Evolutionary conservation across 306 rosid species (phyloP).

Genomic region (Senna siamea): DNA sequence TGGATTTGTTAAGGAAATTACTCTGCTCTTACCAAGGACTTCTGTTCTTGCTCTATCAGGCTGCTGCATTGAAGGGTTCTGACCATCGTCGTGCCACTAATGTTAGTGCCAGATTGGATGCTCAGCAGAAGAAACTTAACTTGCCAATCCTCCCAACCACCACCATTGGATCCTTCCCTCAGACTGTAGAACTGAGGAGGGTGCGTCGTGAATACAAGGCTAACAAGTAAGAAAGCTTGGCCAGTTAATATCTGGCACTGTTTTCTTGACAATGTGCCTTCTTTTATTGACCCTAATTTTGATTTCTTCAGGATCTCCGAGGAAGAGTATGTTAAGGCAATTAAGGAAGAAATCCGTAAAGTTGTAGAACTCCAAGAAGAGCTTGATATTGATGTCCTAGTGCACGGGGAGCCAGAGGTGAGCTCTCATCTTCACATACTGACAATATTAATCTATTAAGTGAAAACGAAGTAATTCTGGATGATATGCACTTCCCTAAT

Average conservation of each 20-base stretch:
- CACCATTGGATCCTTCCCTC: slow-evolving; percentile 94
- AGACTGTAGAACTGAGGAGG: slow-evolving; percentile 81
- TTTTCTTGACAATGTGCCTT: slow-evolving; percentile 20
- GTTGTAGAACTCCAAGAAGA: slow-evolving; percentile 84
- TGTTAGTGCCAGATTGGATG: slow-evolving; percentile 78
- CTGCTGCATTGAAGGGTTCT: slow-evolving; percentile 87
- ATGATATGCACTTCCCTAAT: slow-evolving; percentile 31
- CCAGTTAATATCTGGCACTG: slow-evolving; percentile 24
- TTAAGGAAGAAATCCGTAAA: slow-evolving; percentile 73
- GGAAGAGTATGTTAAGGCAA: slow-evolving; percentile 72
- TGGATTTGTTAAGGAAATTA: slow-evolving; percentile 1
- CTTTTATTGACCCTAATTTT: slow-evolving; percentile 25
- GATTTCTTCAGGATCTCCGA: slow-evolving; percentile 64
- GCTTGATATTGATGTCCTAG: slow-evolving; percentile 87
- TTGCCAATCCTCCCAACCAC: slow-evolving; percentile 90
- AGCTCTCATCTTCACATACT: slow-evolving; percentile 36
- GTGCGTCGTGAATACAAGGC: slow-evolving; percentile 93
- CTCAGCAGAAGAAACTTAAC: slow-evolving; percentile 90
- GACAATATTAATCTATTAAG: neutral
- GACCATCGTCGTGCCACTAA: slow-evolving; percentile 86
- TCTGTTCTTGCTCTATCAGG: slow-evolving; percentile 50
- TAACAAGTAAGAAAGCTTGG: slow-evolving; percentile 58
- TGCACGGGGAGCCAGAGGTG: slow-evolving; percentile 95
- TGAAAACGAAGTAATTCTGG: slow-evolving; percentile 24
- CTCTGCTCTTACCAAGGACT: slow-evolving; percentile 27